A percentile compares a stretch with the other conserved stretches of the same genome.
phyloP scores from a whole-genome alignment of 257 asterid genomes.

The Petunia secreta region DNA sequence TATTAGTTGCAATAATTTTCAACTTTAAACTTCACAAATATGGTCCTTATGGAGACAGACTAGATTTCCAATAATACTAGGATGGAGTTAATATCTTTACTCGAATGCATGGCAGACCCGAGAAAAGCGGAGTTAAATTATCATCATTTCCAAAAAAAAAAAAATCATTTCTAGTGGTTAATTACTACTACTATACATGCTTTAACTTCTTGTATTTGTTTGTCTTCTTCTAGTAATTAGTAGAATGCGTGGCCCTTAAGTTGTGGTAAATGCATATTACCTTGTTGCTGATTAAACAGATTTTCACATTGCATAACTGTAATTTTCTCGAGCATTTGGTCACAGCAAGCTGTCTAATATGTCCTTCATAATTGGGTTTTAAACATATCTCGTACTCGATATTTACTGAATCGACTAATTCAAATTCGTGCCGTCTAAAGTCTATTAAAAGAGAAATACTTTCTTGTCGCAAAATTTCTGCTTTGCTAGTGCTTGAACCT shows the following conservation, averaged over 20 bases:
- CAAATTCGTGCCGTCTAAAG: too few species aligned
- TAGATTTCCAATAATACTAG: constrained; percentile 4
- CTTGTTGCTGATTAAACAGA: not conserved
- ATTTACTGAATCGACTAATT: too few species aligned
- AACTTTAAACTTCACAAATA: not conserved
- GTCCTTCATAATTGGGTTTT: not conserved
- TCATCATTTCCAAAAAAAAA: too few species aligned
- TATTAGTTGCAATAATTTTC: not conserved
- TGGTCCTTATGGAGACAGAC: not conserved
- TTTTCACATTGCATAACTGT: not conserved
- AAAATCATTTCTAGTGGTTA: not conserved
- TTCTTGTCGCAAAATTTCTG: too few species aligned
- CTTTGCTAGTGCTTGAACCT: too few species aligned
- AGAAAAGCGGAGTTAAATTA: not conserved
- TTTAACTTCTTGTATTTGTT: not conserved
- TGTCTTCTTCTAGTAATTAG: not conserved
- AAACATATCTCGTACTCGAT: too few species aligned
- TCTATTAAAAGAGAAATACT: too few species aligned
- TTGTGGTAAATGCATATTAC: not conserved
- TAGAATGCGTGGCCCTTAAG: not conserved
- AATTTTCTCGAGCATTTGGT: not conserved
- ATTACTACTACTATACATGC: not conserved
- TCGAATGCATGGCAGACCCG: constrained; percentile 20
- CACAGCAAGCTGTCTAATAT: too few species aligned
- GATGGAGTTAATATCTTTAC: not conserved